A percentile compares a stretch with the other conserved stretches of the same genome.
Evolutionary conservation across 1,284 basidiomycete genomes (phyloP).

Genomic region (Baeospora myosura): DNA sequence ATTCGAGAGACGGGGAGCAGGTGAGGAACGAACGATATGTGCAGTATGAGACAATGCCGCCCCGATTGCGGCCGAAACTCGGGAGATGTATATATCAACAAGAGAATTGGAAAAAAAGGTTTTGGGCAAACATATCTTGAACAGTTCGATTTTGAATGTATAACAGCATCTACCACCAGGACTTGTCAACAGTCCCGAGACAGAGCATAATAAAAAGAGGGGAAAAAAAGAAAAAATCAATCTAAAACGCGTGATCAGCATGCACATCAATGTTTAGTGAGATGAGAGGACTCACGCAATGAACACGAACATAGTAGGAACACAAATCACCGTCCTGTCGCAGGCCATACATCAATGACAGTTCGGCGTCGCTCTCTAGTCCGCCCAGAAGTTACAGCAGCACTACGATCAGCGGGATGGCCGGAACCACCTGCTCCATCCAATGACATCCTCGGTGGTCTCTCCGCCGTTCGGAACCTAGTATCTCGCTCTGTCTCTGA

Average conservation of each 20-base stretch:
- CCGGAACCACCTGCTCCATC: constrained; percentile 25
- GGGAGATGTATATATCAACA: no score
- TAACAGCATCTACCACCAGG: no score
- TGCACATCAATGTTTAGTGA: background rate
- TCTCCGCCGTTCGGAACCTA: constrained; percentile 32
- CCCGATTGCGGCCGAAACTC: no score
- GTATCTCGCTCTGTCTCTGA: constrained; percentile 48
- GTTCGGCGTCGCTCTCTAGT: constrained; percentile 33
- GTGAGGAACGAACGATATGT: background rate
- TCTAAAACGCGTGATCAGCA: background rate
- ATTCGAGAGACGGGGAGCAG: constrained; percentile 4
- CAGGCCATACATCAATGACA: constrained; percentile 40
- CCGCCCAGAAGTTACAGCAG: constrained; percentile 25
- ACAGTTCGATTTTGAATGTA: no score
- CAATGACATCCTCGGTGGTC: constrained; percentile 36
- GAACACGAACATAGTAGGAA: background rate
- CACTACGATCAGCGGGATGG: constrained; percentile 31
- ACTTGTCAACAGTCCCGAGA: no score
- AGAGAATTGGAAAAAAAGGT: no score
- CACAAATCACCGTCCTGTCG: constrained; percentile 4
- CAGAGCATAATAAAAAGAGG: constrained; percentile 1
- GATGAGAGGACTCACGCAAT: background rate
- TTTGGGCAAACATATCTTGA: no score
- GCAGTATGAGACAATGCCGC: no score
- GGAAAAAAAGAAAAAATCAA: background rate